Conservation (phyloP, 805 yeast species). For the Sungouiozyma intestinalis region DNA sequence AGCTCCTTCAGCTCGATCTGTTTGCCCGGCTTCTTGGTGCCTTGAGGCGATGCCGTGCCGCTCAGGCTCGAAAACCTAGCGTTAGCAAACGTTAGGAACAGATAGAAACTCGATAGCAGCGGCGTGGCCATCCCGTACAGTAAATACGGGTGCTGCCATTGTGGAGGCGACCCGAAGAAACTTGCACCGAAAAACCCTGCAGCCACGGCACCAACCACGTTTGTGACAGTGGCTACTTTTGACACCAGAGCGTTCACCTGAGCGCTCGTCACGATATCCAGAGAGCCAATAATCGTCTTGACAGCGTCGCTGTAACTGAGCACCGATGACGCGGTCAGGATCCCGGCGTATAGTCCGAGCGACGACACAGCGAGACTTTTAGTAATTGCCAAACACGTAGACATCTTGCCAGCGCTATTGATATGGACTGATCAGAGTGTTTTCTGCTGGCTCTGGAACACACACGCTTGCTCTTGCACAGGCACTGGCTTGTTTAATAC, state of each 20-base stretch:
- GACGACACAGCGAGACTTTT: constrained; percentile 58
- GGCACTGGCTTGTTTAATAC: too few species aligned
- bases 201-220: constrained; percentile 37
- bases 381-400: constrained; percentile 44
- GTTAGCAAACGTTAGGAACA: constrained; percentile 3
- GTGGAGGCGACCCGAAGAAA: constrained; percentile 43
- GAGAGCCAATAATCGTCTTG: constrained; percentile 8
- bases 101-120: constrained; percentile 14
- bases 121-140: constrained; percentile 40
- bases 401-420: too few species aligned
- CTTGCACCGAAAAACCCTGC: constrained; percentile 43
- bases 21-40: not conserved
- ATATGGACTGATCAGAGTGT: too few species aligned
- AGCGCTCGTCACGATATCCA: constrained; percentile 13
- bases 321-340: constrained; percentile 27
- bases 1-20: constrained; percentile 4
- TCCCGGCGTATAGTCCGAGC: constrained; percentile 52
- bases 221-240: constrained; percentile 9
- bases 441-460: too few species aligned
- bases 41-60: not conserved
- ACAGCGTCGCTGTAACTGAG: constrained; percentile 5
- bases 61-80: not conserved
- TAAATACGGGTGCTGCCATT: constrained; percentile 63
- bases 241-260: constrained; percentile 8
- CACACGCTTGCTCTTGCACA: too few species aligned